Base-by-base conservation (phyloP, 495 filamentous ascomycete species). In the Bombardia bombarda region DNA sequence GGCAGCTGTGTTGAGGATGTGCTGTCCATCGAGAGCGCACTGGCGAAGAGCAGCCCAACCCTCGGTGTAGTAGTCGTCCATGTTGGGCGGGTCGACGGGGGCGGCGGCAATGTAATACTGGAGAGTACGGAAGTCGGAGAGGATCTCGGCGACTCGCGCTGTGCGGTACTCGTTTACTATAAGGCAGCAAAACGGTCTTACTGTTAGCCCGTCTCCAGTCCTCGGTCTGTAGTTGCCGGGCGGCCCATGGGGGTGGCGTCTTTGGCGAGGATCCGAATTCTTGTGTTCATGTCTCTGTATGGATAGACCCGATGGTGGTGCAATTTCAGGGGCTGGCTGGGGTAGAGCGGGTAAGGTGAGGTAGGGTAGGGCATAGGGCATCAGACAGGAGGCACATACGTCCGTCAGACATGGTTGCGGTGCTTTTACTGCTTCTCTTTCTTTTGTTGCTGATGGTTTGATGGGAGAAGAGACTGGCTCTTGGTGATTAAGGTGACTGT, bases 81-180 rank as follows among this genome's bases (percentile, higher is more conserved):
- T 58, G 59, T 73, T 57, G 3, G 58, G 51, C 16, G 80, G 77
- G 26, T 74, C 69, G 42, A 74, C 74, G 33, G 79, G 75, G 18
- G 79, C 82, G 39, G 82, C 75, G 30, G 83, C 75, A 61, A 94
- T 90, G 60, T 84, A 86, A 56, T 81, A 70, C 54, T 93, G 83
- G 2, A 94, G 75, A 42, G 77, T 84, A 46, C 83, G 82, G 69
- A 88, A 95, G 66, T 94, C 88, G 54, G 76, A 74, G 53, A 93
- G 83, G 45, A 94, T 70, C 61, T 94, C 84, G 57, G 84, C 79
- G 57, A 95, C 78, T 59, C 89, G 81, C 55, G 80, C 70, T 46
- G 83, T 82, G 58, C 88, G 84, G 54, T 81, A 82, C 51, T 88
- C 78, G 65, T 95, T 94, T 47, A 93, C 88, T 95, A 58, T 32